Base-by-base conservation (phyloP, 257 asterid species). In the Ilex asprella region DNA sequence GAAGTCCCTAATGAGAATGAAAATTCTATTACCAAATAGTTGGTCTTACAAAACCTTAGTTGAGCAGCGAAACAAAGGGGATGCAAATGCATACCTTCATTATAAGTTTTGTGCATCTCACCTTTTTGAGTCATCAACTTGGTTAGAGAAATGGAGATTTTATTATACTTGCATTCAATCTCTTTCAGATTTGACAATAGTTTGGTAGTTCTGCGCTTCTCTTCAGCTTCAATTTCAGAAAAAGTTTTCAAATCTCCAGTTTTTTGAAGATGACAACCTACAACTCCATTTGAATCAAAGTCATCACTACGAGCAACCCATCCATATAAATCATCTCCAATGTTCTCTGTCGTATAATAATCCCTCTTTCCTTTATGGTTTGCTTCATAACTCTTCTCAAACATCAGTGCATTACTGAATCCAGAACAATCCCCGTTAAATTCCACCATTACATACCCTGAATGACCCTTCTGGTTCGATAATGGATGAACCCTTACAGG, bases 241-340 rank as follows among this genome's bases (percentile, higher is more conserved):
- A 91, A 62, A 16, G 95, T 82, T 77, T 70, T 86, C 51, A 91
- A 81, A 76, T 91, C 95, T 68, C 89, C 98, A 76, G 84, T 73
- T 79, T 70, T 86, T 57, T 76, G 79, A 39, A 91, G 90, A 74
- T 79, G 75, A 58, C 81, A 81, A n/a, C 95, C 93, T 31, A 86
- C 61, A 64, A 72, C 64, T 30, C 81, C 84, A 15, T 58, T n/a
- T n/a, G 57, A 67, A 47, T 60, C 1, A 55, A 73, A 91, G 6
- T 91, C 98, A 32, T 84, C 89, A 56, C 65, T 78, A 59, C 96
- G 85, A 29, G 98, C 95, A 70, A 91, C 79, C 98, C 98, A 91
- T 21, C 80, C 98, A 64, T 84, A 86, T 53, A 80, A 44, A 70
- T 79, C 72, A 62, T 80, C 79, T 21, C 86, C 86, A 67, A 55